Evolutionary conservation across 208 protist genomes (phyloP).

Genomic region (Herpetomonas samuelpessoai): DNA sequence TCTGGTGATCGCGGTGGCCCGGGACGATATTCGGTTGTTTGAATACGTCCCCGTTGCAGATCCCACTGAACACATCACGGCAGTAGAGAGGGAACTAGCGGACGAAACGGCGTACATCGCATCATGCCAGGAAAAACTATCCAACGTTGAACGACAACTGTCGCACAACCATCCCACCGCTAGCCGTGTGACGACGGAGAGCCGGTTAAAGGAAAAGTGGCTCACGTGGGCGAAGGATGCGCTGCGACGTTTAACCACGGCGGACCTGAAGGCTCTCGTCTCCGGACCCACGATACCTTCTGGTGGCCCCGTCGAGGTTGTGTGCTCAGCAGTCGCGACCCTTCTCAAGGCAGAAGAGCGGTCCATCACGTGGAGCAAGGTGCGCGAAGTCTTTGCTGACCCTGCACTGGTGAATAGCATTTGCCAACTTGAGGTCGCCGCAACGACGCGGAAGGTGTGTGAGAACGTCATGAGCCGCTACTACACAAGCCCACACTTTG

Average conservation of each 20-base stretch:
- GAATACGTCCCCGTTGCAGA: neutral
- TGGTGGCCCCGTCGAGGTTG: neutral
- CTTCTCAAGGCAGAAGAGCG: neutral
- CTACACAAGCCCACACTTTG: conserved; percentile 16
- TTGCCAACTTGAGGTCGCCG: conserved; percentile 8
- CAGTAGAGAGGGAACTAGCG: neutral
- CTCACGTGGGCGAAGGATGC: neutral
- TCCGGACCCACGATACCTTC: too few species aligned
- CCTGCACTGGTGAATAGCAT: conserved; percentile 3
- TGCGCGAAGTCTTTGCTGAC: neutral
- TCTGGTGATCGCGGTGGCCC: neutral
- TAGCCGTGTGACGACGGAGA: neutral
- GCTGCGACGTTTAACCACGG: neutral
- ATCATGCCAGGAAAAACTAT: neutral
- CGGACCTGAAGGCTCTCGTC: neutral
- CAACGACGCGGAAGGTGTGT: conserved; percentile 8
- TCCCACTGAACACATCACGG: neutral
- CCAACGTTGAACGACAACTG: neutral
- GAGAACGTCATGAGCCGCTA: conserved; percentile 17
- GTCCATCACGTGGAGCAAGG: neutral
- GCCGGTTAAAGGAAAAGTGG: neutral
- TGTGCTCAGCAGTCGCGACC: conserved; percentile 6
- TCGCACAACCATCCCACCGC: neutral
- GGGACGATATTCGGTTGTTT: neutral
- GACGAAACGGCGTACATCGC: neutral